Evolutionary conservation across 495 filamentous ascomycete genomes (phyloP), one percentile per base, ranked within the genome.

Genomic region (Penicillium soppii): DNA sequence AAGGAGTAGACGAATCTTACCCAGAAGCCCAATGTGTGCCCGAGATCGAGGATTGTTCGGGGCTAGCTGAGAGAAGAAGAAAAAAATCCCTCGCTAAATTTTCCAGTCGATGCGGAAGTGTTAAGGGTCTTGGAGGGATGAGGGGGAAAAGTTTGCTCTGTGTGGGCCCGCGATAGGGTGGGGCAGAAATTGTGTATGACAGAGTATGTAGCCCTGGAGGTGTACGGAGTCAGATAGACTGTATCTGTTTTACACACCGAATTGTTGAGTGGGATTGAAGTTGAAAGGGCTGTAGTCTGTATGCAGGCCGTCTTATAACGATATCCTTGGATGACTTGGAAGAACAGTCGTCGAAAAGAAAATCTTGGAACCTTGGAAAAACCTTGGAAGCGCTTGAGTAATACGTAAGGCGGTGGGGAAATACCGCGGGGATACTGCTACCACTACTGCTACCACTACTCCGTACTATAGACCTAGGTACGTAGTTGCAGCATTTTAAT

Each of bases 181-280:
- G 60, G 62, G 62, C 59, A 33, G 39, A 44, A 53, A 59, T 56
- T 54, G 63, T 61, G 60, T 53, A 49, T 61, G 59, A 66, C 62
- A 62, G 60, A 12, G 10, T 7, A 32, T 10, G 8, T 12, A 7
- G 29, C 4, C 10, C 29, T 27, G 25, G 25, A 9, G 25, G 4
- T 5, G 9, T 5, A 27, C 5, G 50, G 49, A 48, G 42, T 16
- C 8, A 19, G n/a, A 32, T 41, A 21, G 36, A 35, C 23, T 32
- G 43, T 46, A n/a, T 10, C 2, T 30, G 8, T 27, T 12, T 54
- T 19, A 54, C 53, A 57, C 36, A 60, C 41, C n/a, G n/a, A n/a
- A n/a, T n/a, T n/a, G n/a, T n/a, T n/a, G n/a, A n/a, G n/a, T n/a
- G n/a, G n/a, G n/a, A n/a, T n/a, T n/a, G n/a, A n/a, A n/a, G n/a